Evolutionary conservation across 768 basidiomycete genomes (phyloP), one percentile per base, ranked within the genome.

Genomic region (Hygrophoropsis aurantiaca): DNA sequence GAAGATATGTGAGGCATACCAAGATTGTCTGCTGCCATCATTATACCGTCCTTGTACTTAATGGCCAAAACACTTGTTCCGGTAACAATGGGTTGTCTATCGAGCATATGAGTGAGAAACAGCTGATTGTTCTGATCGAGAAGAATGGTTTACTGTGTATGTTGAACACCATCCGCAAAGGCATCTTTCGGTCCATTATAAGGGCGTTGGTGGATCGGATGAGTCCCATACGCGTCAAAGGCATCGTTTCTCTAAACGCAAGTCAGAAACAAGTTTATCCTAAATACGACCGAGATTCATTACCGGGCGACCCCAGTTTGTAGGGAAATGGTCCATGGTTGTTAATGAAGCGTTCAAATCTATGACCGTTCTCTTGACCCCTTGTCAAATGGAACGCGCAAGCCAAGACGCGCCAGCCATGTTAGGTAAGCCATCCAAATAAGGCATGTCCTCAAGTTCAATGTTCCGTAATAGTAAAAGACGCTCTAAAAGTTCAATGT

Each of bases 21-120:
- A 42, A 98, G 86, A 60, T 87, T 97, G 75, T 99, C 97, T 30
- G 97, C 94, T 24, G 97, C 94, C 77, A 99, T 84, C 90, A 99
- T 95, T 54, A 99, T 82, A 8, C 97, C 97, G 58, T 91, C 93
- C 68, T 94, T 93, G 78, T 80, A 98, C 69, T 90, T 90, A 68
- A 99, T 75, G 2, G 88, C 97, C 26, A 99, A 78, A 5, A 99
- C 93, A 47, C 87, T 90, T n/a, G 95, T 94, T 48, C 95, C 97
- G 0, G 95, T 98, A 8, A 97, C 92, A 50, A 98, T 85, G 9
- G 97, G 97, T 58, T 94, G 88, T 60, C 90, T 93, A 47, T 21
- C 47, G 25, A 13, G 6, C n/a, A 42, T 19, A 9, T 39, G n/a
- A 24, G 16, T 11, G n/a, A 23, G 11, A 13, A 1, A 36, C 38